phyloP scores from a whole-genome alignment of 179 eudicot genomes.

The Vitellaria paradoxa region DNA sequence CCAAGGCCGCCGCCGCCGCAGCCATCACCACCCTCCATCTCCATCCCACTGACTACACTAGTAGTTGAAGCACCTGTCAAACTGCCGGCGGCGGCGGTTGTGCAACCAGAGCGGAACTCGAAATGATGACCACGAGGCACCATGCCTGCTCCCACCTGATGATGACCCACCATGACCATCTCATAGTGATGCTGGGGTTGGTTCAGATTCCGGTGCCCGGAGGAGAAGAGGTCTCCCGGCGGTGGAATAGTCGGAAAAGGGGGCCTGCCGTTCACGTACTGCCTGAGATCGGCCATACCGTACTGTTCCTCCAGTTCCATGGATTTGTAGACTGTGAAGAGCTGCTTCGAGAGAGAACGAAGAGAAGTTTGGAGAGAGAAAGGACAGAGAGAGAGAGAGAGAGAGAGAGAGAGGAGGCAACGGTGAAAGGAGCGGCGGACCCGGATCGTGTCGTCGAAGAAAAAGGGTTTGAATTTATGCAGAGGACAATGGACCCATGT shows the following conservation, averaged over 20 bases:
- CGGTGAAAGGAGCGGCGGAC: conserved; percentile 46
- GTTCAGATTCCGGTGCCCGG: conserved; percentile 18
- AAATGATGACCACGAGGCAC: conserved; percentile 13
- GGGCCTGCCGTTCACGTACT: conserved; percentile 44
- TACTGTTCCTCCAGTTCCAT: conserved; percentile 59
- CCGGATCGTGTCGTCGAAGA: conserved; percentile 56
- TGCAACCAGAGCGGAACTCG: conserved; percentile 42
- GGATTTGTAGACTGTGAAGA: background rate
- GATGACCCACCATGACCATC: conserved; percentile 43
- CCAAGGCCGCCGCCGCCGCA: conserved; percentile 32
- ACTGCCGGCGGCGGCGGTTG: conserved; percentile 13
- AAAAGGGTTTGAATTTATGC: conserved; percentile 36
- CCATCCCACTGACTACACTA: conserved; percentile 17
- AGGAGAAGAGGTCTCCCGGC: conserved; percentile 32
- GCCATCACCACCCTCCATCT: conserved; percentile 21
- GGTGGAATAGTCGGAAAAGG: conserved; percentile 38
- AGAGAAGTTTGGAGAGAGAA: too few relatives aligned
- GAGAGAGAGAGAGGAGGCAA: conserved; percentile 16
- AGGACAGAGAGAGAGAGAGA: conserved; percentile 14
- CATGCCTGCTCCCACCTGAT: conserved; percentile 9
- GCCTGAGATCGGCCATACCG: conserved; percentile 66
- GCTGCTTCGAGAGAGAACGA: background rate
- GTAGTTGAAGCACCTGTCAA: background rate
- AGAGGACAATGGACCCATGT: conserved; percentile 44
- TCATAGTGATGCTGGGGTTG: conserved; percentile 22